Evolutionary conservation across 176 grass and related monocot species (phyloP), one percentile per base, ranked within the genome.

Genomic region (Elaeis guineensis): DNA sequence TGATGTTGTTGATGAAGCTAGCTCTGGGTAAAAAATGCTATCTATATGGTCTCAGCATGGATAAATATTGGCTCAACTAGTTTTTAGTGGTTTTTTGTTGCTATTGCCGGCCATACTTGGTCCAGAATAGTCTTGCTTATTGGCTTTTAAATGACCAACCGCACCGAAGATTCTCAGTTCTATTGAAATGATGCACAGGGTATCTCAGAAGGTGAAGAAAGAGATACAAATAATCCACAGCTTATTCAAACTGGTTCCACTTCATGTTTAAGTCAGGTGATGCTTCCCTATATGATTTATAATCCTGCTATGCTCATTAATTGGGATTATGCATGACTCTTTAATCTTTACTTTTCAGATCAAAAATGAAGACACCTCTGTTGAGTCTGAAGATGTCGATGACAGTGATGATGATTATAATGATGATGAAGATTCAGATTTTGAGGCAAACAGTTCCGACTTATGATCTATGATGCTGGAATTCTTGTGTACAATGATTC

Each of bases 201-300:
- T 25, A 83, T 97, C 23, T 77, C 80, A 50, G 81, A 67, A 21
- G 72, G 78, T 20, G 78, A 83, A 25, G 80, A 79, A 77, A 20
- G 66, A 65, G 64, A 50, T 21, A 0, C 15, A 29, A 19, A 70
- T 54, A 30, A 54, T 64, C 14, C 17, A 3, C 51, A 25, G 24
- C 49, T 64, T 17, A 51, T 26, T 5, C 50, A 1, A 44, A 8
- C 21, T 4, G 20, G 35, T 54, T 49, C 65, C 0, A 66, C 53
- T 70, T 55, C 19, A 55, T 65, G 53, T 50, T 71, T 69, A n/a
- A 58, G 66, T 25, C 53, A 81, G 77, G 89, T 92, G 77, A 71
- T 4, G 39, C 6, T 19, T 69, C 69, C 0, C 55, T 20, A 49
- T 21, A 11, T 3, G 58, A 66, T 30, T 49, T 21, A 4, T 49